Evolutionary conservation across 768 basidiomycete genomes (phyloP).

Genomic region (Psilocybe tampanensis): DNA sequence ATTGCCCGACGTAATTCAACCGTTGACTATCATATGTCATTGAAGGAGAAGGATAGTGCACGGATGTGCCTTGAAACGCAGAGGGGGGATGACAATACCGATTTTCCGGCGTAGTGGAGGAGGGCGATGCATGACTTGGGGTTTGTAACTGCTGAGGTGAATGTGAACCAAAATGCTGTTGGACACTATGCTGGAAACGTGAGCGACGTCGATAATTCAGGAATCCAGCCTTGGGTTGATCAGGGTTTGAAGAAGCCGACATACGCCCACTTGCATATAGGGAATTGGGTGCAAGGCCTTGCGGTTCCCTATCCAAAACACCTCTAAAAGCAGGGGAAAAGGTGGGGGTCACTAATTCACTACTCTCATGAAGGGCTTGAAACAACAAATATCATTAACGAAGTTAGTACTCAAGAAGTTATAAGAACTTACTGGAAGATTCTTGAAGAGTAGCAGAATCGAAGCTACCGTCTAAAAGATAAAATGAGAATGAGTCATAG

Average conservation of each 20-base stretch:
- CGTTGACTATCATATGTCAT: conserved; percentile 34
- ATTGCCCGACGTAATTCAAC: conserved; percentile 43
- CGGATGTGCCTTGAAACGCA: conserved; percentile 22
- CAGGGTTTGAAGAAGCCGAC: conserved; percentile 26
- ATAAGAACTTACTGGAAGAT: conserved; percentile 4
- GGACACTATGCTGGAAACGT: conserved; percentile 17
- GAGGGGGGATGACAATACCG: conserved; percentile 18
- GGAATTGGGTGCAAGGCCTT: conserved; percentile 16
- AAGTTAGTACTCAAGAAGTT: conserved; percentile 22
- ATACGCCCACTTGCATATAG: conserved; percentile 30
- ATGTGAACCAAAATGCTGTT: conserved; percentile 14
- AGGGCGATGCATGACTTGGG: conserved; percentile 12
- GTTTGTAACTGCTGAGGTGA: conserved; percentile 17
- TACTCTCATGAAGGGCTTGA: conserved; percentile 30
- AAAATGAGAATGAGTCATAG: background rate
- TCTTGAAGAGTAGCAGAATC: background rate
- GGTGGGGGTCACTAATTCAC: conserved; percentile 13
- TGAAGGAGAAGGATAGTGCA: conserved; percentile 28
- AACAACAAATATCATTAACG: conserved; percentile 4
- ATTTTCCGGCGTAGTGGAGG: conserved; percentile 23
- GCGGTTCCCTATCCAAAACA: conserved; percentile 7
- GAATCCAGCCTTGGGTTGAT: conserved; percentile 23
- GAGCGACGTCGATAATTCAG: conserved; percentile 25
- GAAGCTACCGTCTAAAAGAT: background rate
- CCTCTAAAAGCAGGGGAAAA: conserved; percentile 16